phyloP scores from a whole-genome alignment of 768 basidiomycete species.

The Panellus pusillus region DNA sequence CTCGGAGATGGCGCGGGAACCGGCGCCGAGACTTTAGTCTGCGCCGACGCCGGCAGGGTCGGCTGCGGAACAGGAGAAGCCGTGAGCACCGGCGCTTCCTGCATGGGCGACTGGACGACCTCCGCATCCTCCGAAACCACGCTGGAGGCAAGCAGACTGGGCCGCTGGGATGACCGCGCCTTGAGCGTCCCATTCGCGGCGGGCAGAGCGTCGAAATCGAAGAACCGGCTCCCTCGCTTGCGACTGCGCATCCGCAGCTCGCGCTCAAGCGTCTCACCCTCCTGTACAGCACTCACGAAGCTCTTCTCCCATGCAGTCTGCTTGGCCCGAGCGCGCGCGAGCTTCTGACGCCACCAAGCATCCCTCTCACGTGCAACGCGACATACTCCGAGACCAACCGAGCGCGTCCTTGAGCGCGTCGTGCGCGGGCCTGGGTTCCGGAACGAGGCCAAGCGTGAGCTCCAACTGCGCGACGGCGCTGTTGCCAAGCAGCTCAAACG shows the following conservation, averaged over 20 bases:
- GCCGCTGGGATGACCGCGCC: slow-evolving; percentile 14
- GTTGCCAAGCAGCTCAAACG: slow-evolving; percentile 70
- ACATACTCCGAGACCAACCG: slow-evolving; percentile 61
- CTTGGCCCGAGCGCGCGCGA: slow-evolving; percentile 63
- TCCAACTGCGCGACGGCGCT: slow-evolving; percentile 77
- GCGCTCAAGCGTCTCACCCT: slow-evolving; percentile 80
- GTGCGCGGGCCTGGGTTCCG: slow-evolving; percentile 34
- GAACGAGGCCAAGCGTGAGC: slow-evolving; percentile 58
- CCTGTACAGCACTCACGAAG: slow-evolving; percentile 78
- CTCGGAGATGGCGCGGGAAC: slow-evolving; percentile 5
- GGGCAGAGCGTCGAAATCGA: slow-evolving; percentile 36
- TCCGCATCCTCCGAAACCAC: slow-evolving; percentile 2
- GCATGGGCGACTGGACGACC: slow-evolving; percentile 9
- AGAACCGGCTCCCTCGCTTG: slow-evolving; percentile 59
- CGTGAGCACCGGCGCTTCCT: not conserved
- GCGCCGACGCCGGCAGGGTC: not conserved
- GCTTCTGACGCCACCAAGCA: slow-evolving; percentile 67
- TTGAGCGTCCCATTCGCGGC: slow-evolving; percentile 26
- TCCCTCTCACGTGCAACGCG: slow-evolving; percentile 76
- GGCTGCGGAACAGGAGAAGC: not conserved
- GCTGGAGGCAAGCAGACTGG: slow-evolving; percentile 8
- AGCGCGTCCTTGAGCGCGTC: slow-evolving; percentile 64
- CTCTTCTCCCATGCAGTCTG: slow-evolving; percentile 89
- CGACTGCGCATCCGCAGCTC: slow-evolving; percentile 67
- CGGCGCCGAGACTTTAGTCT: not conserved